phyloP scores from a whole-genome alignment of 2,329 filamentous ascomycete species.

The Colletotrichum phormii region DNA sequence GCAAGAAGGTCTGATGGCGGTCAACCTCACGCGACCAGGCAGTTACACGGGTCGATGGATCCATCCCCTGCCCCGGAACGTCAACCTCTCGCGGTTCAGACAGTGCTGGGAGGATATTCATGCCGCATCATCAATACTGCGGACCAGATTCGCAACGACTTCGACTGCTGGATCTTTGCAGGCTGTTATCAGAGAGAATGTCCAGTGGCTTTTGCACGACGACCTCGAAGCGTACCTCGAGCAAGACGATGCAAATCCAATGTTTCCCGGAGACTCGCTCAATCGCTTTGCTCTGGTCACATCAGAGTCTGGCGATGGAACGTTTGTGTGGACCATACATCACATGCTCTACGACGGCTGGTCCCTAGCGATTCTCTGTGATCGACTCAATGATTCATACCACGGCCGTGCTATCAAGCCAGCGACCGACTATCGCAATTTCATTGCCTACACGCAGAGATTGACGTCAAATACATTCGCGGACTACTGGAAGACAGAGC shows the following conservation, averaged over 20 bases:
- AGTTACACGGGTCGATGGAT: conserved; percentile 38
- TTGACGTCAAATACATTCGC: not conserved
- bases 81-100: conserved; percentile 35
- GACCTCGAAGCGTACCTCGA: conserved; percentile 26
- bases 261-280: conserved; percentile 40
- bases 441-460: not conserved
- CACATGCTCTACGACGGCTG: conserved; percentile 32
- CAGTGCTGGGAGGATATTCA: conserved; percentile 38
- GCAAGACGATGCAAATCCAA: conserved; percentile 26
- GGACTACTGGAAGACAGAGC: conserved; percentile 10
- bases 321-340: conserved; percentile 40
- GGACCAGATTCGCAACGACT: conserved; percentile 39
- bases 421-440: conserved; percentile 14
- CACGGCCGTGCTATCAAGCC: not conserved
- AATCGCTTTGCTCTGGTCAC: conserved; percentile 38
- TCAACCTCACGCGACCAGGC: conserved; percentile 39
- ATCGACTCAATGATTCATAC: not conserved
- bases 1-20: conserved; percentile 40
- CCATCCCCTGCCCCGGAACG: conserved; percentile 18
- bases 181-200: conserved; percentile 44
- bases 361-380: conserved; percentile 22
- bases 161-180: conserved; percentile 59
- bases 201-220: conserved; percentile 11
- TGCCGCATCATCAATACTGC: conserved; percentile 34
- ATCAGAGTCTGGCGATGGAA: not conserved